Evolutionary conservation across 305 asterid genomes (phyloP), one percentile per base, ranked within the genome.

Genomic region (Fraxinus dipetala): DNA sequence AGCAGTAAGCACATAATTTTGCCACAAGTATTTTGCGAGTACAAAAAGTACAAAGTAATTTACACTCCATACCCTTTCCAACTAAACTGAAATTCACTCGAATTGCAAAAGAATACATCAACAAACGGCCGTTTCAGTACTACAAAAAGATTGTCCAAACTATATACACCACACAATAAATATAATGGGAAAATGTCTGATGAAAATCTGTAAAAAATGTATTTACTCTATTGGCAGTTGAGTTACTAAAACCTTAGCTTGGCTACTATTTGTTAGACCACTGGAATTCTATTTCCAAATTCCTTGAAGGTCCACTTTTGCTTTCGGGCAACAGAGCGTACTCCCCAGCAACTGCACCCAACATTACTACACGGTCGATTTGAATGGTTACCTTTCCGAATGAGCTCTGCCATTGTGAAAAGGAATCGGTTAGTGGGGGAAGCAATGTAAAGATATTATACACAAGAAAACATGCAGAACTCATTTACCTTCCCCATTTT

Each of bases 301-400:
- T 96, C 89, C 98, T 90, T 35, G 99, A 89, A 31, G 98, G 98
- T 38, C 99, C 99, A 1, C 97, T 96, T 89, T 93, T 96, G 97
- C 99, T 96, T 76, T 91, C 92, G 0, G 99, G 99, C 72, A 96
- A 89, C 75, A 96, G 79, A 5, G 98, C 91, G 87, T 96, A 96
- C 85, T 96, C 99, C 38, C 99, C 99, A 0, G 99, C 95, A 11
- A 96, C 99, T 28, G 94, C 97, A 14, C 99, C 99, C 79, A 95
- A 89, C 99, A 95, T 95, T 83, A 95, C 99, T 13, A 95, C 98
- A 1, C 98, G 97, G 81, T 95, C 99, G 28, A 95, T 94, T 89
- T 95, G 99, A 87, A 95, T 95, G 0, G 99, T 95, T 30, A 94
- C 99, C 87, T 95, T 95, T 67, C 99, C 99, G 22, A 95, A 95